These are phyloP conservation scores for Sporobolus alterniflorus DNA, from an alignment of 202 grass and related monocot genomes.

Conservation along the genomic window DNA sequence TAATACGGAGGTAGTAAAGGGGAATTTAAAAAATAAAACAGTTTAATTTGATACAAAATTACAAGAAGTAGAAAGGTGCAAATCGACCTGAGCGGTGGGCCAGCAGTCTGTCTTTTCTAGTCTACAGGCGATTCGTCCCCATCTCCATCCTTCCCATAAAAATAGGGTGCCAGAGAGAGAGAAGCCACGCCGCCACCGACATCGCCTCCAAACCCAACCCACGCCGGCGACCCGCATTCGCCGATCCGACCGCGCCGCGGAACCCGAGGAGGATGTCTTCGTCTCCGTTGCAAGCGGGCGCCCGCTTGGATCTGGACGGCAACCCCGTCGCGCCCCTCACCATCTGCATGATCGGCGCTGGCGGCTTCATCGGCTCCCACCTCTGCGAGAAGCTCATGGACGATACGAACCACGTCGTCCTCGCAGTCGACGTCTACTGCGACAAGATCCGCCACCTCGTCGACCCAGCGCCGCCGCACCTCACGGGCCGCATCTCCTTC, in stretches of 20 bases:
- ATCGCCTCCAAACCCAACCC: conserved; percentile 38
- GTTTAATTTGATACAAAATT: too few species aligned
- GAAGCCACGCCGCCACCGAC: conserved; percentile 36
- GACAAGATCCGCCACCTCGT: conserved; percentile 99
- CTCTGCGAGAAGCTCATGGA: conserved; percentile 97
- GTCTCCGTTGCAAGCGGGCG: conserved; percentile 19
- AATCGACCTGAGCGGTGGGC: too few species aligned
- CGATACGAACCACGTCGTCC: conserved; percentile 73
- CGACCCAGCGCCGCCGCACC: conserved; percentile 59
- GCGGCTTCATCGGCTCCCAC: conserved; percentile 97
- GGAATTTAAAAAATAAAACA: too few species aligned
- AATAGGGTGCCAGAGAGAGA: conserved; percentile 3
- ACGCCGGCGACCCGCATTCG: conserved; percentile 10
- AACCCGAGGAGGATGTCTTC: conserved; percentile 31
- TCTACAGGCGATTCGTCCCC: too few species aligned
- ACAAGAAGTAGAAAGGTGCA: too few species aligned
- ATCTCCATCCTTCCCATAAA: conserved; percentile 21
- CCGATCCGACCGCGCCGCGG: conserved; percentile 7
- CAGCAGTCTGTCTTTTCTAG: too few species aligned
- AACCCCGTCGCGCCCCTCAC: conserved; percentile 61
- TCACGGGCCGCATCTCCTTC: conserved; percentile 76
- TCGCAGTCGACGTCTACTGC: conserved; percentile 92
- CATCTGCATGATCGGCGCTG: conserved; percentile 98
- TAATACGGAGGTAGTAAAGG: too few species aligned
- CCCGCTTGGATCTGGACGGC: conserved; percentile 82